Evolutionary conservation across 2,329 filamentous ascomycete species (phyloP).

Genomic region (Fusarium sp.): DNA sequence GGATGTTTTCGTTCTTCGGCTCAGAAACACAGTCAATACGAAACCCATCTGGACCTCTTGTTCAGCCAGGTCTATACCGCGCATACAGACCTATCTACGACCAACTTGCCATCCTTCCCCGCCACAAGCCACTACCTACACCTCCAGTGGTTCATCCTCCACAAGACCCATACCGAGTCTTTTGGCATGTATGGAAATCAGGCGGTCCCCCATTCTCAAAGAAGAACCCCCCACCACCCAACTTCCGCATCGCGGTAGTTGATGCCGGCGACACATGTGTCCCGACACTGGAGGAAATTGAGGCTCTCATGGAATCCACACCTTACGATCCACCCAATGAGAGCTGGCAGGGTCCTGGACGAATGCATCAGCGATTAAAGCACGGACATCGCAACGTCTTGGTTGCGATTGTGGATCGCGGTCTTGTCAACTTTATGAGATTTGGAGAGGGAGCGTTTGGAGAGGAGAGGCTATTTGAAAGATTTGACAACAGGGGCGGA

Average conservation of each 20-base stretch:
- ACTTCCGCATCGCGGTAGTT: constrained; percentile 87
- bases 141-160: constrained; percentile 45
- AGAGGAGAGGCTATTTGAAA: constrained; percentile 76
- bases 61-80: constrained; percentile 73
- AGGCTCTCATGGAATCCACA: constrained; percentile 76
- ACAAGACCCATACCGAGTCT: constrained; percentile 73
- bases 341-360: constrained; percentile 56
- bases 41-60: constrained; percentile 65
- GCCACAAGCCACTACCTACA: constrained; percentile 67
- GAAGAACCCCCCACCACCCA: constrained; percentile 78
- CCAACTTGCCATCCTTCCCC: constrained; percentile 78
- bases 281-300: constrained; percentile 79
- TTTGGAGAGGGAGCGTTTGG: constrained; percentile 84
- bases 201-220: constrained; percentile 76
- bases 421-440: constrained; percentile 87
- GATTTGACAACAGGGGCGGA: constrained; percentile 59
- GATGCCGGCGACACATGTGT: constrained; percentile 78
- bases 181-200: constrained; percentile 84
- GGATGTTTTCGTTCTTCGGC: constrained; percentile 63
- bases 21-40: constrained; percentile 42
- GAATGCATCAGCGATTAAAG: constrained; percentile 81
- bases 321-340: constrained; percentile 72
- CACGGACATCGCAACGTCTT: constrained; percentile 87
- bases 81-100: constrained; percentile 79
- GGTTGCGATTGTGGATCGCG: constrained; percentile 88